Conservation (phyloP, 2,329 filamentous ascomycete genomes). For the Aspergillus sp. region DNA sequence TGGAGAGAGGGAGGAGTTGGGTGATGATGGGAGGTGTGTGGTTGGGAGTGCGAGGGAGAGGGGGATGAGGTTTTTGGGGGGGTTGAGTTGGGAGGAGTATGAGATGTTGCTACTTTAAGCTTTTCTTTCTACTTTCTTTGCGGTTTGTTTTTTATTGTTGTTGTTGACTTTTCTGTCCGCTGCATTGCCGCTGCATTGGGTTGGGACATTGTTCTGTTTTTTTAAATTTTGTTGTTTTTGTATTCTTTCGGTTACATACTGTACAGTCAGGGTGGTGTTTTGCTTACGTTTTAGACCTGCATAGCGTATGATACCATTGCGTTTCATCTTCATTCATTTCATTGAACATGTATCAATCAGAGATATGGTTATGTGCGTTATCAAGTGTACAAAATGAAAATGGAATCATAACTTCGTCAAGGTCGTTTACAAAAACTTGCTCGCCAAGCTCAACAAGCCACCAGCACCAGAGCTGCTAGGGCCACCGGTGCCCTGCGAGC, state of each 20-base stretch:
- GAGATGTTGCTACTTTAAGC: constrained; percentile 26
- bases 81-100: constrained; percentile 27
- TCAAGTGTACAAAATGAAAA: neutral
- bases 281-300: neutral
- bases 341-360: neutral
- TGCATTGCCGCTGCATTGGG: neutral
- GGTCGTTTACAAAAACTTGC: constrained; percentile 48
- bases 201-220: neutral
- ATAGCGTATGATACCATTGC: neutral
- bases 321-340: neutral
- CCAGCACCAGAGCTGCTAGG: constrained; percentile 21
- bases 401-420: neutral
- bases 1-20: constrained; percentile 28
- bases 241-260: neutral
- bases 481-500: constrained; percentile 40
- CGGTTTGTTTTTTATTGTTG: neutral
- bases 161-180: neutral
- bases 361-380: neutral
- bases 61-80: constrained; percentile 27
- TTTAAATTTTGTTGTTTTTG: neutral
- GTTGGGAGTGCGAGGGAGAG: constrained; percentile 26
- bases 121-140: neutral
- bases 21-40: constrained; percentile 30
- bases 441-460: constrained; percentile 52
- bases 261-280: too few relatives aligned